Evolutionary conservation across 495 filamentous ascomycete species (phyloP).

Genomic region (Niebla homalea): DNA sequence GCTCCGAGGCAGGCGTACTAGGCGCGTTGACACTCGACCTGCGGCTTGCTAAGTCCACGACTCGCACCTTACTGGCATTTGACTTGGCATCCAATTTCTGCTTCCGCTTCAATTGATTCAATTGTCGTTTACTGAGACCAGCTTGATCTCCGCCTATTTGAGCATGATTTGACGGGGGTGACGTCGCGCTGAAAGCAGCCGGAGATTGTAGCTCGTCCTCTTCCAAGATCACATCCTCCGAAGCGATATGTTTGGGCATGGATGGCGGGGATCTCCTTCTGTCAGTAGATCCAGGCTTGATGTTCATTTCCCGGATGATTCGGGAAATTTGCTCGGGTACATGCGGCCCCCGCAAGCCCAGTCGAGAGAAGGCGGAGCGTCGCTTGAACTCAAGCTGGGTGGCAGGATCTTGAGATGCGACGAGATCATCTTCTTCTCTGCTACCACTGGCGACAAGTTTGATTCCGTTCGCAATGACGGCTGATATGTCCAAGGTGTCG

Average conservation of each 20-base stretch:
- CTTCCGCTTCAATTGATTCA: conserved; percentile 88
- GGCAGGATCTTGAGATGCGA: conserved; percentile 70
- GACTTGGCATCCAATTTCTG: conserved; percentile 72
- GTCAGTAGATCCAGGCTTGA: conserved; percentile 30
- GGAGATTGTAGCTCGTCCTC: conserved; percentile 35
- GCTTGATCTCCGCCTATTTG: conserved; percentile 49
- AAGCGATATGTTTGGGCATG: conserved; percentile 33
- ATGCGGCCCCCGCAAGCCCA: conserved; percentile 76
- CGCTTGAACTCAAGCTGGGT: conserved; percentile 74
- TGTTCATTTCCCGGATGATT: conserved; percentile 45
- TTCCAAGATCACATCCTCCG: conserved; percentile 22
- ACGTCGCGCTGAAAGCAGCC: conserved; percentile 30
- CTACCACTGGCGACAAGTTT: conserved; percentile 67
- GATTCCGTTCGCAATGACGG: conserved; percentile 69
- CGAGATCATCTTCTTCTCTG: conserved; percentile 68
- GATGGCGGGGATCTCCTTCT: conserved; percentile 28
- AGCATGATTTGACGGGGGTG: conserved; percentile 33
- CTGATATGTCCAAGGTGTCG: conserved; percentile 60
- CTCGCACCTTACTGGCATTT: conserved; percentile 75
- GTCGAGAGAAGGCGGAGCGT: conserved; percentile 65
- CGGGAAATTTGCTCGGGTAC: conserved; percentile 65
- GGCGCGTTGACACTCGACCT: conserved; percentile 51
- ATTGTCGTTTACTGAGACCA: conserved; percentile 74
- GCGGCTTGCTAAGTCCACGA: conserved; percentile 70
- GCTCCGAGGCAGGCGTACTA: conserved; percentile 51